A percentile compares a stretch with the other conserved stretches of the same genome.
phyloP scores from a whole-genome alignment of 2,329 filamentous ascomycete genomes.

The Fusarium odoratissimum region DNA sequence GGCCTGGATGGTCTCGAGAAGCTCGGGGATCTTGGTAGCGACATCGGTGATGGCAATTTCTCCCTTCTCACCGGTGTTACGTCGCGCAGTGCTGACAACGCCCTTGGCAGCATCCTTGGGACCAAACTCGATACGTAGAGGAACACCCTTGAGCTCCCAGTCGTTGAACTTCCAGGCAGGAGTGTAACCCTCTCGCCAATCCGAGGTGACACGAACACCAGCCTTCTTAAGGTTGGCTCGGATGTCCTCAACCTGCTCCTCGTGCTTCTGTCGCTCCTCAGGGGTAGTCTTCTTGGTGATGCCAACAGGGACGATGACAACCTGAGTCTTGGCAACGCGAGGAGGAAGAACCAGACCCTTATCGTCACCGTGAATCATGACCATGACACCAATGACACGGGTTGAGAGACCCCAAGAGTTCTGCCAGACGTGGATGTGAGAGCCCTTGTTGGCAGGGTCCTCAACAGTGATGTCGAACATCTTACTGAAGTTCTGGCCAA shows the following conservation, averaged over 20 bases:
- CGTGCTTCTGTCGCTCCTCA: slow-evolving; percentile 81
- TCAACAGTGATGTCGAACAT: slow-evolving; percentile 99
- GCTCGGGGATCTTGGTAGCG: slow-evolving; percentile 76
- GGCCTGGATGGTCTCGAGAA: slow-evolving; percentile 90
- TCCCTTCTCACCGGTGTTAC: slow-evolving; percentile 87
- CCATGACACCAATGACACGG: slow-evolving; percentile 97
- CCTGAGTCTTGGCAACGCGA: slow-evolving; percentile 86
- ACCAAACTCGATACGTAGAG: slow-evolving; percentile 93
- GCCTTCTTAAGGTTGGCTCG: slow-evolving; percentile 75
- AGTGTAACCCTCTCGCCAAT: slow-evolving; percentile 90
- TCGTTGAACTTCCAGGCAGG: slow-evolving; percentile 99
- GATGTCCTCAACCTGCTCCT: slow-evolving; percentile 80
- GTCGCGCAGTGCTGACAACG: slow-evolving; percentile 85
- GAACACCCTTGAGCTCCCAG: slow-evolving; percentile 97
- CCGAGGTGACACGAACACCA: slow-evolving; percentile 81
- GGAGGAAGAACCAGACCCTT: slow-evolving; percentile 95
- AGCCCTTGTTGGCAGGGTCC: slow-evolving; percentile 84
- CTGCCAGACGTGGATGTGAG: slow-evolving; percentile 92
- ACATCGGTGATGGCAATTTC: slow-evolving; percentile 82
- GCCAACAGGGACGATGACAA: slow-evolving; percentile 90
- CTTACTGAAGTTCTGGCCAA: slow-evolving; percentile 98
- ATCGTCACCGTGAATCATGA: slow-evolving; percentile 97
- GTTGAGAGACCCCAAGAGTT: slow-evolving; percentile 99
- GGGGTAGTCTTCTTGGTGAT: slow-evolving; percentile 88
- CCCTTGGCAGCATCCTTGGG: slow-evolving; percentile 91